Evolutionary conservation across 441 rosid genomes (phyloP), one percentile per base, ranked within the genome.

Genomic region (Pelargonium myrrhifolium): DNA sequence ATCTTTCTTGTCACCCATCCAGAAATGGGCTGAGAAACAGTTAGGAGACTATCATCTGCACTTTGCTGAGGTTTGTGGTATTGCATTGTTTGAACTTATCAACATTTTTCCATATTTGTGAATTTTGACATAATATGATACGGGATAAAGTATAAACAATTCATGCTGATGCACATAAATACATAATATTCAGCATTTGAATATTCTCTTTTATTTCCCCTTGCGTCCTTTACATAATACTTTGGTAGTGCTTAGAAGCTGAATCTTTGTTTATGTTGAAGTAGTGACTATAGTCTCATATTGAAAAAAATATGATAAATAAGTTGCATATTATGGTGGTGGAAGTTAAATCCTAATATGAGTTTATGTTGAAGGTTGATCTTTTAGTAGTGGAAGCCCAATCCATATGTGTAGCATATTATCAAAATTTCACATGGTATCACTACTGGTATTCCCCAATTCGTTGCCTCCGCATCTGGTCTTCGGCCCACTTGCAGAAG

Each of bases 11-110:
- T 81, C 79, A 67, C 97, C 99, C 72, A 87, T 95, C 71, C 87
- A 87, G 79, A 87, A 82, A 80, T 95, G 98, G 99, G 93, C 82
- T 12, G 95, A 90, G 79, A 92, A 87, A 79, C 92, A 78, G 81
- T 87, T 95, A 58, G 88, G 87, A 67, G 98, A 95, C 83, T 92
- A 90, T 75, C 97, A 95, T 82, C 80, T 81, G 79, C 84, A 90
- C 85, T 95, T 95, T 74, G 58, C 87, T 68, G 97, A 92, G 98
- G 99, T 94, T 71, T 74, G 83, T 60, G 64, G 40, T 26, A 26
- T 60, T 28, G 9, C 40, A 26, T 60, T 60, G 28, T 59, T 59
- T 59, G 39, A 59, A 26, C 39, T 37, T 37, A 8, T 24, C 63
- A 4, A 9, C 24, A 1, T 22, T 58, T 58, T n/a, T 43, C 62